Evolutionary conservation across 2,329 filamentous ascomycete genomes (phyloP).

Genomic region (Phialocephala subalpina): DNA sequence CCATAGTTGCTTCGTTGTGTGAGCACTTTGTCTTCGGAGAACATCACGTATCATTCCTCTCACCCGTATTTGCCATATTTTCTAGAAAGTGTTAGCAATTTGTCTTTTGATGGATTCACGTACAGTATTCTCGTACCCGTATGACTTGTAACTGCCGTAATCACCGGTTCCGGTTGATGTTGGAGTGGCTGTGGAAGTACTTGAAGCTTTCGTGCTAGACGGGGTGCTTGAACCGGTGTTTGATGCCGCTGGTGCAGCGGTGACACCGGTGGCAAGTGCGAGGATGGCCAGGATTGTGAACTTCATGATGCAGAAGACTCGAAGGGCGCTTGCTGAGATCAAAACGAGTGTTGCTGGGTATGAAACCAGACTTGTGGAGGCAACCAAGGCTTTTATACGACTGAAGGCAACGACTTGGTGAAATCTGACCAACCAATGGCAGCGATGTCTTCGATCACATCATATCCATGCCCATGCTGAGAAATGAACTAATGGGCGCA

Average conservation of each 20-base stretch:
- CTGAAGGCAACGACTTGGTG: too few species aligned
- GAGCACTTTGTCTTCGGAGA: not conserved
- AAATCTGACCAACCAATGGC: too few species aligned
- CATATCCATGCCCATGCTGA: too few species aligned
- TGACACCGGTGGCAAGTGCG: not conserved
- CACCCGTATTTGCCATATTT: constrained; percentile 12
- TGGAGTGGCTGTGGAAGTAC: not conserved
- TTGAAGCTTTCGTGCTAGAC: not conserved
- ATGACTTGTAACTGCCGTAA: not conserved
- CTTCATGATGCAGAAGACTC: not conserved
- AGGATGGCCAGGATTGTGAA: not conserved
- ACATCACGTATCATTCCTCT: not conserved
- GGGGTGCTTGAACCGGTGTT: not conserved
- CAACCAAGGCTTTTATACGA: too few species aligned
- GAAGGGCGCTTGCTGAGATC: not conserved
- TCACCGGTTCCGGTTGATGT: not conserved
- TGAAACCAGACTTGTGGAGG: too few species aligned
- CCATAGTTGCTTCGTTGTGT: not conserved
- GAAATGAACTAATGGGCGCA: not conserved
- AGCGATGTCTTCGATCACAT: too few species aligned
- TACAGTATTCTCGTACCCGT: not conserved
- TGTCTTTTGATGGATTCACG: not conserved
- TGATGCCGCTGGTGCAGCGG: not conserved
- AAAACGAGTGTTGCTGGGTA: too few species aligned
- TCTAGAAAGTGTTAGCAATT: not conserved